Evolutionary conservation across 257 asterid genomes (phyloP).

Genomic region (Datura wrightii): DNA sequence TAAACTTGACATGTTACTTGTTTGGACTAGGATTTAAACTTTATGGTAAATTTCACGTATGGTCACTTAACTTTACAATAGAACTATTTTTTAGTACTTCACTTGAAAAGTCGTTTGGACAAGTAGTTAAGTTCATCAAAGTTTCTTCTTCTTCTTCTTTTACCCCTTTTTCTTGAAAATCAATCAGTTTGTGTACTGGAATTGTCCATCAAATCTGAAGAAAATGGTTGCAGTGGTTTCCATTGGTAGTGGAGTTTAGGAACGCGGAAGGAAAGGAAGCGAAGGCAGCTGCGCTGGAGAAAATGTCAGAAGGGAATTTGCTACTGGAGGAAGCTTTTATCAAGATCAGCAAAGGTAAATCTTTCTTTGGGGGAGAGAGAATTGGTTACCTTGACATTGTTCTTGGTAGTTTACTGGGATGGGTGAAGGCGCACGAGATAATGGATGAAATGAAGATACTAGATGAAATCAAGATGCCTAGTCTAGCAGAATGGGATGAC

Average conservation of each 20-base stretch:
- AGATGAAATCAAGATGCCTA: conserved; percentile 45
- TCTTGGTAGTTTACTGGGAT: conserved; percentile 43
- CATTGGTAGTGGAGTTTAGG: conserved; percentile 24
- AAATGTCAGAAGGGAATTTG: conserved; percentile 35
- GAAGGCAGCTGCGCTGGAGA: conserved; percentile 31
- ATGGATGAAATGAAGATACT: conserved; percentile 29
- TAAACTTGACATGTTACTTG: not conserved
- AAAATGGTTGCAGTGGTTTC: conserved; percentile 44
- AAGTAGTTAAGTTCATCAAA: conserved; percentile 24
- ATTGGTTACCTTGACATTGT: conserved; percentile 50
- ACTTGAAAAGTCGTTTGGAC: not conserved
- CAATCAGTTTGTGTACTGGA: not conserved
- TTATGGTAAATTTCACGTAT: not conserved
- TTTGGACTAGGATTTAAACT: not conserved
- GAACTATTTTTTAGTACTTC: not conserved
- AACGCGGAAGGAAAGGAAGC: conserved; percentile 42
- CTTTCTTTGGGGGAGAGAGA: conserved; percentile 50
- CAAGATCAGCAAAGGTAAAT: conserved; percentile 42
- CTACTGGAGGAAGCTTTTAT: conserved; percentile 52
- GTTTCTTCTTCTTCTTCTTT: not conserved
- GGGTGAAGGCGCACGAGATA: conserved; percentile 36
- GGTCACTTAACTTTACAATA: not conserved
- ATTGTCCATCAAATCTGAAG: not conserved
- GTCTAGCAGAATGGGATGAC: conserved; percentile 26
- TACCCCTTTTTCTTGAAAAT: not conserved